Evolutionary conservation across 768 basidiomycete species (phyloP), one percentile per base, ranked within the genome.

Genomic region (Gloeostereum incarnatum): DNA sequence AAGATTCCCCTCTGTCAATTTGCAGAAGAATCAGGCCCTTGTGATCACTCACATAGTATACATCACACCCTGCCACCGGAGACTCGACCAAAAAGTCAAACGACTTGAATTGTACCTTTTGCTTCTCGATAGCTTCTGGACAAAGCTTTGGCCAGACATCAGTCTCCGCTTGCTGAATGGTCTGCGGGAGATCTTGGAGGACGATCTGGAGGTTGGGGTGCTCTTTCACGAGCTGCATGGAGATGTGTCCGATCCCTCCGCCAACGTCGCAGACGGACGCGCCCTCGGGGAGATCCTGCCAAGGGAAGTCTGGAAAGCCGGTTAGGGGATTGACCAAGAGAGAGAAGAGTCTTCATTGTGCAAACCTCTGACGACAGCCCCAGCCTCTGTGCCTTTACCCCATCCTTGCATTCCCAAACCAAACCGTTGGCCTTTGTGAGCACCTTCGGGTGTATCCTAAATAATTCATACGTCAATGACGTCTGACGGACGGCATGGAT

Each of bases 41-140:
- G n/a, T n/a, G n/a, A n/a, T n/a, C 5, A 52, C 60, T 46, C 46
- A 68, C 66, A 47, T 63, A 66, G 47, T 69, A 68, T 11, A 65
- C 46, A 36, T 65, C 57, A 34, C 61, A 64, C 3, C 49, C 58
- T 5, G 45, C 35, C 3, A 61, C 56, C 2, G 66, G 66, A 2
- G 55, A 31, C 9, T 64, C 61, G 3, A 38, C 46, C 20, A 69
- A 55, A 42, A 70, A 68, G 34, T 70, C 58, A 9, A 69, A 49
- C 0, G 59, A 39, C 17, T 53, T 50, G 43, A 71, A 66, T 21
- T 60, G 45, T 21, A 69, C 52, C 3, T 59, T 48, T 10, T 59
- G 39, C 27, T 62, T 48, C n/a, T 46, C 40, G 10, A 68, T 50
- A 2, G 60, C 65, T 24, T 59, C 50, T 3, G 65, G 65, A 35